Conservation (phyloP, 2,329 filamentous ascomycete species). For the Pseudophaeomoniella oleicola region DNA sequence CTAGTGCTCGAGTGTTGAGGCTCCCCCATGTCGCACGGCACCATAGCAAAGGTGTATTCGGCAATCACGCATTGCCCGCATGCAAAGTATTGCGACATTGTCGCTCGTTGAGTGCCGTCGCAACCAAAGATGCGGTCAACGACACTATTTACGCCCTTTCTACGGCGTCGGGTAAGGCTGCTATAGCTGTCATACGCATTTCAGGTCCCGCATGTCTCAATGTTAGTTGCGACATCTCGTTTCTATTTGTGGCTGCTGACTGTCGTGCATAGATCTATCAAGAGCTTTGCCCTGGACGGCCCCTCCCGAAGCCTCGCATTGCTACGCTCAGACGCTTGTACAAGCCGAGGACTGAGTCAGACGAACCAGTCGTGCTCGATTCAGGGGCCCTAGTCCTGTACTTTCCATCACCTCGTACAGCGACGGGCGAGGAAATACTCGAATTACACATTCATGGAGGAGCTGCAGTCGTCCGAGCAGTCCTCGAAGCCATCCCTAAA, state of each 20-base stretch:
- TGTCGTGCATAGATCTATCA: slow-evolving; percentile 44
- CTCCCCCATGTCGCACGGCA: too few species aligned
- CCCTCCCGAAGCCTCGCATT: slow-evolving; percentile 42
- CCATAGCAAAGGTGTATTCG: too few species aligned
- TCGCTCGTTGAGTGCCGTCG: too few species aligned
- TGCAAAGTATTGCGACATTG: too few species aligned
- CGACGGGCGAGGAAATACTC: slow-evolving; percentile 83
- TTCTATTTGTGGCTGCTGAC: neutral
- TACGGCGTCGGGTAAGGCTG: slow-evolving; percentile 69
- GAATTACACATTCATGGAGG: slow-evolving; percentile 94
- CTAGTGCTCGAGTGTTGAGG: too few species aligned
- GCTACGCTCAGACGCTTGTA: slow-evolving; percentile 65
- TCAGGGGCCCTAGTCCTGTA: slow-evolving; percentile 66
- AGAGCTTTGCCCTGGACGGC: slow-evolving; percentile 40
- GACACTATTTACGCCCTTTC: slow-evolving; percentile 83
- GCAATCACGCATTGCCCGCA: too few species aligned
- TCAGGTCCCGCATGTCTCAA: slow-evolving; percentile 64
- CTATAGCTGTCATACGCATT: slow-evolving; percentile 78
- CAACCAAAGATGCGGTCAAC: too few species aligned
- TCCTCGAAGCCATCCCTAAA: slow-evolving; percentile 59
- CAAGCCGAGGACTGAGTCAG: slow-evolving; percentile 31
- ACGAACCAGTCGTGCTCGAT: slow-evolving; percentile 44
- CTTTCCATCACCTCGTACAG: slow-evolving; percentile 67
- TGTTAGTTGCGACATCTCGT: slow-evolving; percentile 26
- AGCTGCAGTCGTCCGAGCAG: slow-evolving; percentile 72